These are phyloP conservation scores for Aeminium ludgeri DNA, from an alignment of 495 filamentous ascomycete species.

Conservation along the genomic window DNA sequence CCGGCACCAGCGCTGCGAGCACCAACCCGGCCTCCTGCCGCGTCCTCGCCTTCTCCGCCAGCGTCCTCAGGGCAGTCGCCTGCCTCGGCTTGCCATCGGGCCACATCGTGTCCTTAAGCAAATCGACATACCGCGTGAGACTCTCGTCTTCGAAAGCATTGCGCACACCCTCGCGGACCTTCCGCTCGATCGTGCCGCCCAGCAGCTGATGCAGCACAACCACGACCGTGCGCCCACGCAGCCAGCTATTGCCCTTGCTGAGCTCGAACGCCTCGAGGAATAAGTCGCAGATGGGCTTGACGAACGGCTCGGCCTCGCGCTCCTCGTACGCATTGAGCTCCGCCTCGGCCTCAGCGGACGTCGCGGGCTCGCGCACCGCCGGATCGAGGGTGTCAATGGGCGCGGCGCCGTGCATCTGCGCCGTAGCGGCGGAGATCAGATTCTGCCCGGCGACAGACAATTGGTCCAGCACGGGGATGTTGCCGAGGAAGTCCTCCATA, in stretches of 20 bases:
- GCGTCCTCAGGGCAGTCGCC: constrained; percentile 24
- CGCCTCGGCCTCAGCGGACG: constrained; percentile 77
- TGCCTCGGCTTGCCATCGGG: constrained; percentile 41
- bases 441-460: constrained; percentile 85
- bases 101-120: constrained; percentile 64
- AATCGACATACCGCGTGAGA: constrained; percentile 52
- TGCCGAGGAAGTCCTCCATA: constrained; percentile 94
- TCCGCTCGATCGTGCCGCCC: constrained; percentile 81
- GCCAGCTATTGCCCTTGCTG: constrained; percentile 83
- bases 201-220: constrained; percentile 57
- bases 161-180: constrained; percentile 66
- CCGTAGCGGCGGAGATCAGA: constrained; percentile 73
- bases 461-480: constrained; percentile 89
- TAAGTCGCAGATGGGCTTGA: constrained; percentile 94
- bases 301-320: constrained; percentile 78
- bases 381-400: constrained; percentile 26
- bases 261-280: constrained; percentile 94
- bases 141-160: constrained; percentile 57
- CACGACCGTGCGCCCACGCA: constrained; percentile 87
- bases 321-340: constrained; percentile 82
- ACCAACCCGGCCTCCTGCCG: constrained; percentile 24
- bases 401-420: constrained; percentile 43
- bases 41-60: constrained; percentile 38
- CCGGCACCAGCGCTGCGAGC: constrained; percentile 30
- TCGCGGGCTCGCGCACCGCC: constrained; percentile 43